phyloP scores from a whole-genome alignment of 805 yeast genomes.

The Candida dajiaensis region DNA sequence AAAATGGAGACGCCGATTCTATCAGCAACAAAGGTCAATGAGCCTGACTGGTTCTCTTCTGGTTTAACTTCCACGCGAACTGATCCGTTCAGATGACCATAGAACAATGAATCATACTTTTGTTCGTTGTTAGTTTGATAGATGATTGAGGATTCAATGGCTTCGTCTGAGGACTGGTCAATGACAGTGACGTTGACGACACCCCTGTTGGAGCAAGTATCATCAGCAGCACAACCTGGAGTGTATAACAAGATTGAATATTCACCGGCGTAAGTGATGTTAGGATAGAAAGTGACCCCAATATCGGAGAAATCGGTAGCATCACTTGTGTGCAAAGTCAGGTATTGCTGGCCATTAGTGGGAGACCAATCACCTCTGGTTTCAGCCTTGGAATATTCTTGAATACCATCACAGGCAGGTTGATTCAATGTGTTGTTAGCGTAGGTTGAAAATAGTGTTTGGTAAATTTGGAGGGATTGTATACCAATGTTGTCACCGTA shows the following conservation, averaged over 20 bases:
- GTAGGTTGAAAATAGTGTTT: slow-evolving; percentile 47
- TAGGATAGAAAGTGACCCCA: slow-evolving; percentile 56
- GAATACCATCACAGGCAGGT: slow-evolving; percentile 43
- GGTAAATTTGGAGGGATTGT: slow-evolving; percentile 67
- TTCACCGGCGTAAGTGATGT: slow-evolving; percentile 65
- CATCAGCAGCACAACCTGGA: slow-evolving; percentile 75
- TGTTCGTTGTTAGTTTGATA: slow-evolving; percentile 77
- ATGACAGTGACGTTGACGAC: slow-evolving; percentile 69
- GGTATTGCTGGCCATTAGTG: slow-evolving; percentile 28
- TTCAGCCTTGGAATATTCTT: slow-evolving; percentile 23
- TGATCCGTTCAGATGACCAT: slow-evolving; percentile 56
- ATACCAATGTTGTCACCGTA: slow-evolving; percentile 68
- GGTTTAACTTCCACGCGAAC: slow-evolving; percentile 40
- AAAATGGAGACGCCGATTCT: slow-evolving; percentile 47
- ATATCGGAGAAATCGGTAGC: slow-evolving; percentile 24
- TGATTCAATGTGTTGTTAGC: slow-evolving; percentile 73
- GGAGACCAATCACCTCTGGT: slow-evolving; percentile 26
- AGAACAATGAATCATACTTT: slow-evolving; percentile 74
- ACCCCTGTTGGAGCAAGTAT: slow-evolving; percentile 66
- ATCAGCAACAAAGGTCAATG: slow-evolving; percentile 65
- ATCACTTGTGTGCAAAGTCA: slow-evolving; percentile 26
- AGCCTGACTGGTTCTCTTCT: slow-evolving; percentile 28
- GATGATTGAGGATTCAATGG: slow-evolving; percentile 39
- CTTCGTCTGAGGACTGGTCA: slow-evolving; percentile 31
- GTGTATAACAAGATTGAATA: slow-evolving; percentile 73